Conservation (phyloP, 768 basidiomycete genomes). For the Mycena rebaudengoi region DNA sequence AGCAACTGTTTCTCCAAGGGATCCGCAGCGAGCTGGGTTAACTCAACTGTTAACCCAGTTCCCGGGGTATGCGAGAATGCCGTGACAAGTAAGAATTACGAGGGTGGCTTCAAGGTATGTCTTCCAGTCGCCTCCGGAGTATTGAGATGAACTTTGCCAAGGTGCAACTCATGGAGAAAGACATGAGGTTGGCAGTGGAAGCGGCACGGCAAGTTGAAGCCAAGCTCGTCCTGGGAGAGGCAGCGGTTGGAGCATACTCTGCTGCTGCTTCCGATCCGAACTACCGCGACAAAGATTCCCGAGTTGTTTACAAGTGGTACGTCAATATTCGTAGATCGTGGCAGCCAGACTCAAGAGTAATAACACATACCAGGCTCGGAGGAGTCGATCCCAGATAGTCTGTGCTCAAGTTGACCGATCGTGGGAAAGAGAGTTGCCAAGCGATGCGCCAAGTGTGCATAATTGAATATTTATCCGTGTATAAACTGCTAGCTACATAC, state of each 20-base stretch:
- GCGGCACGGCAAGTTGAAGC: constrained; percentile 47
- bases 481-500: too few relatives aligned
- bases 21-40: constrained; percentile 51
- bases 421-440: too few relatives aligned
- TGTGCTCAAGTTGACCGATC: too few relatives aligned
- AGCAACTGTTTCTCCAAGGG: constrained; percentile 49
- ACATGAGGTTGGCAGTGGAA: constrained; percentile 47
- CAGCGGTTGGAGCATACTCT: constrained; percentile 45
- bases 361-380: neutral
- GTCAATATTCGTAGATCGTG: constrained; percentile 1
- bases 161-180: constrained; percentile 54
- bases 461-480: too few relatives aligned
- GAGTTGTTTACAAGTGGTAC: constrained; percentile 51
- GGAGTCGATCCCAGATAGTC: neutral
- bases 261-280: constrained; percentile 48
- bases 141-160: too few relatives aligned
- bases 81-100: constrained; percentile 51
- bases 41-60: constrained; percentile 50
- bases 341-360: too few relatives aligned
- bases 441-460: too few relatives aligned
- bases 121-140: too few relatives aligned
- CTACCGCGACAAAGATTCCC: constrained; percentile 47
- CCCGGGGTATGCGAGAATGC: constrained; percentile 54
- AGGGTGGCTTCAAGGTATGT: constrained; percentile 56
- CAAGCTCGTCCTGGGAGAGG: constrained; percentile 46